Evolutionary conservation across 106 monocot species (phyloP).

Genomic region (Agapanthus africanus): DNA sequence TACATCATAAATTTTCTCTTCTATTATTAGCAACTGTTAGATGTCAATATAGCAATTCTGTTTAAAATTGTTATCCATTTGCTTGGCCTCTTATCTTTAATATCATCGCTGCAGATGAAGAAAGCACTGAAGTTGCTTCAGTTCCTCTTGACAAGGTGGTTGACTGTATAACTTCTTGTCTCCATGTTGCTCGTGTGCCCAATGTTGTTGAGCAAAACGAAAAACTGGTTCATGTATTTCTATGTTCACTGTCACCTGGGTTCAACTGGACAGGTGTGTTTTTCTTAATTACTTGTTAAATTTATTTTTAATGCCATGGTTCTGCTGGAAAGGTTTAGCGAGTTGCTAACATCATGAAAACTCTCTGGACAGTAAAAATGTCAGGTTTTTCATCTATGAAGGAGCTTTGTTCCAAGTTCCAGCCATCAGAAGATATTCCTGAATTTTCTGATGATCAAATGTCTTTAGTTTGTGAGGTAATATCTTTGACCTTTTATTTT

Average conservation of each 20-base stretch:
- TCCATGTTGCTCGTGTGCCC: constrained; percentile 43
- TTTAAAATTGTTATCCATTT: not conserved
- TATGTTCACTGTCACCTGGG: constrained; percentile 49
- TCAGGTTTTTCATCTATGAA: constrained; percentile 51
- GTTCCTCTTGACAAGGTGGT: constrained; percentile 75
- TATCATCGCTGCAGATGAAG: constrained; percentile 30
- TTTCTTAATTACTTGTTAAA: not conserved
- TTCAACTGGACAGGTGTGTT: constrained; percentile 62
- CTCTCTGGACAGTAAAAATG: constrained; percentile 47
- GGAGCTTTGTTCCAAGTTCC: constrained; percentile 59
- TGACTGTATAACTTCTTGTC: constrained; percentile 62
- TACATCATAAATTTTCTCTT: not conserved
- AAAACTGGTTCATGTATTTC: constrained; percentile 43
- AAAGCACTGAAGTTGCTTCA: constrained; percentile 36
- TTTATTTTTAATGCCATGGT: not conserved
- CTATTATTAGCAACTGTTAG: too few species aligned
- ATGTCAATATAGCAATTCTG: too few species aligned
- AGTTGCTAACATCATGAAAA: constrained; percentile 1
- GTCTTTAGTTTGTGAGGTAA: constrained; percentile 54
- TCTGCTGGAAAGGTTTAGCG: not conserved
- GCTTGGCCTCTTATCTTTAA: not conserved
- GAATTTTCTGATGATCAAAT: constrained; percentile 21
- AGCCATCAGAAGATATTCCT: constrained; percentile 7
- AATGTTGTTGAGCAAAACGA: constrained; percentile 51
- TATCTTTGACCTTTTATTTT: not conserved